A percentile compares a stretch with the other conserved stretches of the same genome.
Conservation (phyloP, 805 yeast genomes). For the Candida chauliodis region DNA sequence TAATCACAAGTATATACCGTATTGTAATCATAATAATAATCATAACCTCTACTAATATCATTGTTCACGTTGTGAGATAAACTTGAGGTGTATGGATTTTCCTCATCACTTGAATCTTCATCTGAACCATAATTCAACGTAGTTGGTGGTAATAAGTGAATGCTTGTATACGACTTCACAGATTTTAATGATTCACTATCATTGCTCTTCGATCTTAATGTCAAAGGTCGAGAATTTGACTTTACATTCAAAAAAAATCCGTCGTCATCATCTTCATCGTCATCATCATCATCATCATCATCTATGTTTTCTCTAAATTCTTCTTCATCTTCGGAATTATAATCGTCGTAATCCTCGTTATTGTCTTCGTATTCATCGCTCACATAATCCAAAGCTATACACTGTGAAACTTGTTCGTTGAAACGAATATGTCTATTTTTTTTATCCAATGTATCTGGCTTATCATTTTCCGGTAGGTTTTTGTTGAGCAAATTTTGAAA, state of each 20-base stretch:
- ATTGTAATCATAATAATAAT: constrained; percentile 76
- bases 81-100: constrained; percentile 47
- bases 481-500: constrained; percentile 14
- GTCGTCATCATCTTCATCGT: constrained; percentile 58
- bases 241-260: constrained; percentile 63
- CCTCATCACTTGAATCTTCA: constrained; percentile 61
- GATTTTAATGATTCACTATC: constrained; percentile 24
- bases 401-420: constrained; percentile 91
- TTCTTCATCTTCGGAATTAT: constrained; percentile 8
- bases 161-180: constrained; percentile 34
- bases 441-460: constrained; percentile 1
- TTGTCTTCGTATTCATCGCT: constrained; percentile 27
- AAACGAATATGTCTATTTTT: constrained; percentile 72
- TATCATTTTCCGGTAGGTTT: background rate
- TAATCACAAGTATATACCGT: constrained; percentile 62
- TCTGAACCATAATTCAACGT: constrained; percentile 72
- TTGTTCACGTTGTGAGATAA: constrained; percentile 72
- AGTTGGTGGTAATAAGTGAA: constrained; percentile 82
- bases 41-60: constrained; percentile 61
- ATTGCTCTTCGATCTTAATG: constrained; percentile 15
- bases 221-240: constrained; percentile 33
- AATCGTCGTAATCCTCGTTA: constrained; percentile 13
- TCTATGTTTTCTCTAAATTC: constrained; percentile 5
- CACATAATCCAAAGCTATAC: constrained; percentile 54
- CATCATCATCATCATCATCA: constrained; percentile 31